Conservation (phyloP, 257 asterid species). For the Mitragyna speciosa region DNA sequence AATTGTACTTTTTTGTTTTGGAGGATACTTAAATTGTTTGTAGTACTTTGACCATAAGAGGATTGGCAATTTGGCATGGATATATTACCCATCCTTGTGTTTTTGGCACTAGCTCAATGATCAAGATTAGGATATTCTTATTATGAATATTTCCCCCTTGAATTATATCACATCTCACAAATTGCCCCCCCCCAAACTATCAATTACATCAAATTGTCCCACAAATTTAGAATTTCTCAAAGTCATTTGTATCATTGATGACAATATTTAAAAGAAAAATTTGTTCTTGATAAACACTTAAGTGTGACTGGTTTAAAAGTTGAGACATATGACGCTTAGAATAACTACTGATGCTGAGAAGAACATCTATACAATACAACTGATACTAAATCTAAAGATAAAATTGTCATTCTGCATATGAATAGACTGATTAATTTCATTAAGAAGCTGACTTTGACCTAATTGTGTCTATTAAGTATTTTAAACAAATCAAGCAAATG, state of each 20-base stretch:
- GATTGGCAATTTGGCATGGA: not conserved
- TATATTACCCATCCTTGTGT: not conserved
- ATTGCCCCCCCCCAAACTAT: not conserved
- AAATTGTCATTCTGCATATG: too few relatives aligned
- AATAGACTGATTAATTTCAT: not conserved
- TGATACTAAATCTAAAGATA: too few relatives aligned
- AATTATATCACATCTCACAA: not conserved
- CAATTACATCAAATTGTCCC: not conserved
- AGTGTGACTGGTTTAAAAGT: not conserved
- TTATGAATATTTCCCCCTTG: not conserved
- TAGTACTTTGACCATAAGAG: not conserved
- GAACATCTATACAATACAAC: too few relatives aligned
- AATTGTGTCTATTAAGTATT: not conserved
- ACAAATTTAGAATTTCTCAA: not conserved
- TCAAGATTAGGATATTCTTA: not conserved
- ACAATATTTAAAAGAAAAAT: too few relatives aligned
- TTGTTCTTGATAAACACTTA: too few relatives aligned
- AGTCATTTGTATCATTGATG: too few relatives aligned
- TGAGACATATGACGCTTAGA: not conserved
- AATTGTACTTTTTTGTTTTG: constrained; percentile 14
- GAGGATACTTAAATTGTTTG: not conserved
- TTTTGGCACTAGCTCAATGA: not conserved
- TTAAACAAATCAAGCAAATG: not conserved
- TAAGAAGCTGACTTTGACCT: not conserved
- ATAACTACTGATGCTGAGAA: too few relatives aligned